These are phyloP conservation scores for Pinus taeda DNA, from an alignment of 75 land plant genomes.

Conservation along the genomic window DNA sequence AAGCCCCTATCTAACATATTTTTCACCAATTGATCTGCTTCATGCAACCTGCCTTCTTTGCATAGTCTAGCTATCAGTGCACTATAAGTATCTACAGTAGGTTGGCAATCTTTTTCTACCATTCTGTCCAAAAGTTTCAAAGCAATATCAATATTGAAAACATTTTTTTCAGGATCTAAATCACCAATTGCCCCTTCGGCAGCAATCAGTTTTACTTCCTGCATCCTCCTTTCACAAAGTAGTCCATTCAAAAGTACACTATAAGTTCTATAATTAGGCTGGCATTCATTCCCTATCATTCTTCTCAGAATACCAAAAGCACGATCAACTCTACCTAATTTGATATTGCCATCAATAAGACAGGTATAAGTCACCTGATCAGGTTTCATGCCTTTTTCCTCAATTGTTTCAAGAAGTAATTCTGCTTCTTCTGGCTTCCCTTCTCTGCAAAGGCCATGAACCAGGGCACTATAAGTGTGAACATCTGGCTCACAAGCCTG, in stretches of 20 bases:
- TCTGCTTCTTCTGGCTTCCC: constrained; percentile 47
- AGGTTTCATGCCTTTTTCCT: constrained; percentile 27
- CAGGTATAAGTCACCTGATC: constrained; percentile 43
- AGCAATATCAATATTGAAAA: constrained; percentile 32
- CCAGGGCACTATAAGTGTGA: constrained; percentile 40
- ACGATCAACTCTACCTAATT: constrained; percentile 10
- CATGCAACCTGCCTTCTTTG: constrained; percentile 39
- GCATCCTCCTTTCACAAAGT: constrained; percentile 1
- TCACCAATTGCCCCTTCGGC: constrained; percentile 8
- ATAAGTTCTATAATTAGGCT: constrained; percentile 45
- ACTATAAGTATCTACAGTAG: constrained; percentile 41
- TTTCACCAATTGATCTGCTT: constrained; percentile 47
- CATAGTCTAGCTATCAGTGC: constrained; percentile 46
- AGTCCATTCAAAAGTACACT: constrained; percentile 35
- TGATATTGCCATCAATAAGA: constrained; percentile 44
- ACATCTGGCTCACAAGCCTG: constrained; percentile 32
- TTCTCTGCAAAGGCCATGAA: constrained; percentile 39
- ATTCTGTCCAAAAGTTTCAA: constrained; percentile 46
- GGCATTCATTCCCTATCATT: constrained; percentile 40
- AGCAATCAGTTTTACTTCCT: constrained; percentile 9
- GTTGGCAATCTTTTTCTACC: constrained; percentile 30
- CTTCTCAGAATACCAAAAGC: constrained; percentile 32
- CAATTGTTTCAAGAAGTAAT: constrained; percentile 39
- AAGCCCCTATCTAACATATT: constrained; percentile 61
- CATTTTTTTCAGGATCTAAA: not conserved